Conservation (phyloP, 1,139 yeast species). For the Kurtzmaniella quercitrusa region DNA sequence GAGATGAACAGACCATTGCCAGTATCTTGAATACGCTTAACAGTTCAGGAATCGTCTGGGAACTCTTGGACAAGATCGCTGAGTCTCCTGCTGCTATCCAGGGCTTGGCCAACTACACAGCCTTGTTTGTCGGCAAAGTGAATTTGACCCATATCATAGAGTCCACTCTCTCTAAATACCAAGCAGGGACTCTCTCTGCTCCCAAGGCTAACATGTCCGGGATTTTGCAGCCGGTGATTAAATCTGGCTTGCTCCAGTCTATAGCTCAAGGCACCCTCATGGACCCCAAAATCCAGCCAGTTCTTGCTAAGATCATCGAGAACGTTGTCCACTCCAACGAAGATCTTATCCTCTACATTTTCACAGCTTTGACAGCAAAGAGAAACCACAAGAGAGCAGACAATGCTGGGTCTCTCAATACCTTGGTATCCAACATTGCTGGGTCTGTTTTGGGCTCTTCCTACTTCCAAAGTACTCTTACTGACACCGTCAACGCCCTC, state of each 20-base stretch:
- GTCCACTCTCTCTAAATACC: slow-evolving; percentile 7
- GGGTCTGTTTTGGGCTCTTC: slow-evolving; percentile 27
- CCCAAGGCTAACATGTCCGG: slow-evolving; percentile 22
- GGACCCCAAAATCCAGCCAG: slow-evolving; percentile 32
- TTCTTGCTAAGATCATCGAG: slow-evolving; percentile 31
- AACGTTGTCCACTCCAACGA: slow-evolving; percentile 29
- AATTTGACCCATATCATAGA: slow-evolving; percentile 4
- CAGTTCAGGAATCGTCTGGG: slow-evolving; percentile 33
- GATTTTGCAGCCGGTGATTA: slow-evolving; percentile 18
- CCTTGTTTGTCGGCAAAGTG: slow-evolving; percentile 10
- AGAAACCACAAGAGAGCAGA: slow-evolving; percentile 7
- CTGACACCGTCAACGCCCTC: slow-evolving; percentile 30
- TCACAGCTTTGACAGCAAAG: slow-evolving; percentile 12
- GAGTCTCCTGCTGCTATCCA: slow-evolving; percentile 25
- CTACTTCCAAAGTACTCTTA: slow-evolving; percentile 21
- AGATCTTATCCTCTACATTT: slow-evolving; percentile 20
- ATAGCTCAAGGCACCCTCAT: slow-evolving; percentile 33
- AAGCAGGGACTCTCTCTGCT: slow-evolving; percentile 11
- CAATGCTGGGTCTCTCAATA: slow-evolving; percentile 21
- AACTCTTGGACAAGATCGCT: slow-evolving; percentile 33
- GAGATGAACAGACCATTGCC: slow-evolving; percentile 20
- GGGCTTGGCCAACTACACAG: slow-evolving; percentile 29
- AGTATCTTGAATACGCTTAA: slow-evolving; percentile 26
- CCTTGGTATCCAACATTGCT: slow-evolving; percentile 27
- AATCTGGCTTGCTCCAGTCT: slow-evolving; percentile 34